Base-by-base conservation (phyloP, 352 stramenopile species). In the Peronosclerospora sorghi region DNA sequence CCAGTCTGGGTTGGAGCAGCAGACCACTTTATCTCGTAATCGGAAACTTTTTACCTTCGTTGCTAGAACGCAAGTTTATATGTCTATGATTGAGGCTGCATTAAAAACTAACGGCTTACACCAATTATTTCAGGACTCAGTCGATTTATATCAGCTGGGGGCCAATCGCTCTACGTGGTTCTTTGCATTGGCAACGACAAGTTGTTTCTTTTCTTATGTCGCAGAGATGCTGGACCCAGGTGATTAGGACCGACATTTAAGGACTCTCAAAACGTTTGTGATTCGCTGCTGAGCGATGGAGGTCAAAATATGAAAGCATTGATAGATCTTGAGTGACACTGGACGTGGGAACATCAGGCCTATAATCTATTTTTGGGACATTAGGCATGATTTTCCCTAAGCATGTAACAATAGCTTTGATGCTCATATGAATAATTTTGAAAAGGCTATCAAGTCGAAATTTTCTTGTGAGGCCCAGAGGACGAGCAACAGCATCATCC, bases 231-330 rank as follows among this genome's bases (percentile, higher is more conserved):
- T 41, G 1, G 75, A 85, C 35, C 75, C 72, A 0, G 51, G n/a
- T 46, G 58, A 35, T 55, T 87, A 4, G 53, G 56, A 2, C 14
- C 27, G 2, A 21, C 19, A 1, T 58, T 62, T 8, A 23, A 17
- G 1, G 34, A 54, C 23, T 47, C 64, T 3, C 47, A 41, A 23
- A 59, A 84, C 38, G 60, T 72, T 10, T 83, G 83, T 28, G 75
- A 87, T 42, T 27, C 83, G 29, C 36, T 87, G 10, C 23, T 87
- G 39, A 87, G 69, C 45, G 75, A 87, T 32, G 75, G 70, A 0
- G 41, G 35, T 10, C 42, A 64, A 35, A 81, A 80, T 41, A 59
- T 68, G 26, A 83, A 82, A 53, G 65, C 58, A 15, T 9, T 83
- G 9, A 38, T 84, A 30, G 48, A 51, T 1, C 59, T 68, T 3